Percentiles rank a stretch among this genome's conserved stretches.
Conservation (phyloP, 1,139 yeast genomes). For the Geotrichum reessii region DNA sequence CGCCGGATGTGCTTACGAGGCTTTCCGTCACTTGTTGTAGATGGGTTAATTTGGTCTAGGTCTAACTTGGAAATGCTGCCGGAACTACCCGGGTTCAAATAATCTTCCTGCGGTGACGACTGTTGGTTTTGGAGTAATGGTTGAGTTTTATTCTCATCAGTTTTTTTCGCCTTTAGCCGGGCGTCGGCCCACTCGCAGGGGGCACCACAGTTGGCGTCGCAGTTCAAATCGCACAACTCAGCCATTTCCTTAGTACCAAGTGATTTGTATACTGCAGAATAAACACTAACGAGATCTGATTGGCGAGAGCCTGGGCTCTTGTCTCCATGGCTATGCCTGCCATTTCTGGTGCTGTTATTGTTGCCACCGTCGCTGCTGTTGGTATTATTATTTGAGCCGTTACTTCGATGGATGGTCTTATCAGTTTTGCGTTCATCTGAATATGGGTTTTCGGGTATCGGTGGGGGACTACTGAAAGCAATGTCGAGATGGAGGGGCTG, state of each 20-base stretch:
- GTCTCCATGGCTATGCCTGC: not conserved
- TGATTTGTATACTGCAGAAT: conserved; percentile 3
- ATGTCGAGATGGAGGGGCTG: not conserved
- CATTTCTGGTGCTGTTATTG: not conserved
- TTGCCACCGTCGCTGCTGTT: not conserved
- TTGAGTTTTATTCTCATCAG: not conserved
- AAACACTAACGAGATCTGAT: not conserved
- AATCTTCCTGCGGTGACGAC: not conserved
- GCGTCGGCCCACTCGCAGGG: conserved; percentile 17
- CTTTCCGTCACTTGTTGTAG: conserved; percentile 16
- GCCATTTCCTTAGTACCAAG: conserved; percentile 12
- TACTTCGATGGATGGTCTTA: not conserved
- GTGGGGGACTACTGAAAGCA: not conserved
- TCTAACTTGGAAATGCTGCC: not conserved
- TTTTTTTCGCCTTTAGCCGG: not conserved
- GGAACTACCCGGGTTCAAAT: not conserved
- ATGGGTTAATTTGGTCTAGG: conserved; percentile 6
- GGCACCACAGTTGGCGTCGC: conserved; percentile 13
- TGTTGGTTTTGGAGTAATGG: not conserved
- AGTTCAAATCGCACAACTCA: conserved; percentile 13
- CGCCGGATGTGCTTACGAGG: conserved; percentile 20
- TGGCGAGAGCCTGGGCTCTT: not conserved
- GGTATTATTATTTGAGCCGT: not conserved
- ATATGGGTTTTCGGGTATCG: not conserved
- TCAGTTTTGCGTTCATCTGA: not conserved